Conservation (phyloP, 2,329 filamentous ascomycete species). For the Colletotrichum liriopes region DNA sequence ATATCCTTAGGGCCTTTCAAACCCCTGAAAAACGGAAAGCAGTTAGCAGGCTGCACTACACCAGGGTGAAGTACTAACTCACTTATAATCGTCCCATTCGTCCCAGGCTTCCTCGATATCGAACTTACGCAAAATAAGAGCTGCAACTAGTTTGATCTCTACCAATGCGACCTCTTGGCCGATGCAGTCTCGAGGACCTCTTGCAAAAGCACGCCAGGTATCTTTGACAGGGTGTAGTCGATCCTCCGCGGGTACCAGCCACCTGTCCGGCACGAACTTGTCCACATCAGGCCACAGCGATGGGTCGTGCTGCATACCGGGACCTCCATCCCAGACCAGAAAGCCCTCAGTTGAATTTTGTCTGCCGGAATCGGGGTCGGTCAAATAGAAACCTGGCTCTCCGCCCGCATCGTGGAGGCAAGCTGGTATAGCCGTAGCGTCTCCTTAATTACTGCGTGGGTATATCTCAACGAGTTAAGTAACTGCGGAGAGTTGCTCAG, state of each 20-base stretch:
- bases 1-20: constrained; percentile 47
- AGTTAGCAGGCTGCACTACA: too few relatives aligned
- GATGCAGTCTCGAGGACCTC: constrained; percentile 69
- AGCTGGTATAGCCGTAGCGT: constrained; percentile 52
- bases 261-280: constrained; percentile 56
- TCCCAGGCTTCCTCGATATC: constrained; percentile 42
- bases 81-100: constrained; percentile 60
- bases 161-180: constrained; percentile 70
- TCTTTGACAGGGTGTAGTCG: constrained; percentile 47
- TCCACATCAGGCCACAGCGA: constrained; percentile 51
- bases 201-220: constrained; percentile 69
- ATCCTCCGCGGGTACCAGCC: constrained; percentile 45
- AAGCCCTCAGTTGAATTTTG: constrained; percentile 61
- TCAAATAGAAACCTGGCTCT: constrained; percentile 55
- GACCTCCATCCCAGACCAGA: constrained; percentile 58
- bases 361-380: constrained; percentile 59
- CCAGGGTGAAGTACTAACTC: constrained; percentile 40
- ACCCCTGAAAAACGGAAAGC: neutral
- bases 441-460: constrained; percentile 56
- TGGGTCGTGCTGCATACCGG: constrained; percentile 53
- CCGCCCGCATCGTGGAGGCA: constrained; percentile 47
- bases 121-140: constrained; percentile 31
- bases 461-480: constrained; percentile 55
- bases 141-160: constrained; percentile 60
- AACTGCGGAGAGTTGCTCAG: constrained; percentile 46